Base-by-base conservation (phyloP, 2,329 filamentous ascomycete genomes). In the Pseudogymnoascus sp. region DNA sequence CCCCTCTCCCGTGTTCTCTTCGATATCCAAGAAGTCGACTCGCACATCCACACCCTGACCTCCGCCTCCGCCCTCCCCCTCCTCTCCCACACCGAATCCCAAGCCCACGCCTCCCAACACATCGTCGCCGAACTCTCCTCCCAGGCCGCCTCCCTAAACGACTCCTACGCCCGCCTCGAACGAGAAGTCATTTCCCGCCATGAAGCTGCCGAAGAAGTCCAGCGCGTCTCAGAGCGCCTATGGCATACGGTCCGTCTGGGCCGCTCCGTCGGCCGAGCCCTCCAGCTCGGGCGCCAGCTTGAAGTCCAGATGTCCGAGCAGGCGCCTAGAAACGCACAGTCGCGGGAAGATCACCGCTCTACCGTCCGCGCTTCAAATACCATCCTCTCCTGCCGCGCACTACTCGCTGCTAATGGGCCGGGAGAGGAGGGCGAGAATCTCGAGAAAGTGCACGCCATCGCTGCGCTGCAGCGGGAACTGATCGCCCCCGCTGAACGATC, bases 21-120 rank as follows among this genome's bases (percentile, higher is more conserved):
- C 76, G 95, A 99, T 76, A 88, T 95, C 2, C 95, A 97, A 74
- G 95, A 97, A 76, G 89, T 99, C 68, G 93, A 97, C 76, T 96
- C 93, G 0, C 92, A 96, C 73, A 96, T 99, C 67, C 91, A 99
- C 74, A 84, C 85, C 3, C 82, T 97, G 42, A 96, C 93, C 5
- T 95, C 92, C 2, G 87, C 89, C 67, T 90, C 88, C 29, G 92
- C 95, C 2, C 78, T 93, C 0, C 90, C 92, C 0, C 81, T 99
- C 29, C 82, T 99, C 19, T 79, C 86, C 31, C 83, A 97, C 75
- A 96, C 93, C 2, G 82, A 86, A 65, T 79, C 84, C 47, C 90
- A 95, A 74, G 89, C 86, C 13, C 81, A 85, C 33, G 86, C 91
- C 1, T 91, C 89, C 68, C 81, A 82, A 61, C 82, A 81, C 62